phyloP scores from a whole-genome alignment of 176 grass and related monocot genomes.

The Rhipidocladum racemiflorum region DNA sequence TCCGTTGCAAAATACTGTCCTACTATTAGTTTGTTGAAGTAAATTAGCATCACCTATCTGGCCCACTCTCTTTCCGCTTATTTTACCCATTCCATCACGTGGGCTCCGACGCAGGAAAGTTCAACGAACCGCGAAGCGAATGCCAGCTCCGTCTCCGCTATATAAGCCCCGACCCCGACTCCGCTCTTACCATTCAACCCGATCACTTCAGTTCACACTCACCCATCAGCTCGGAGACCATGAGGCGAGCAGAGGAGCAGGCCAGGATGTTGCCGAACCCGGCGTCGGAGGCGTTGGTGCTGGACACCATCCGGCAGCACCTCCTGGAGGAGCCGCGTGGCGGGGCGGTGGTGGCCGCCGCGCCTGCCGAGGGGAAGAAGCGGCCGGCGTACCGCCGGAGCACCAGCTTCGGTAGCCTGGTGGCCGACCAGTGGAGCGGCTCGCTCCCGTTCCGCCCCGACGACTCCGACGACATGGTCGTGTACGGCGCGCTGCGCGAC shows the following conservation, averaged over 20 bases:
- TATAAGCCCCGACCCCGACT: slow-evolving; percentile 32
- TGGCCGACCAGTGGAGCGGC: slow-evolving; percentile 58
- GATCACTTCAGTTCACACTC: slow-evolving; percentile 3
- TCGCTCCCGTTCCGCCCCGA: slow-evolving; percentile 73
- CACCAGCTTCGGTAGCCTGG: slow-evolving; percentile 76
- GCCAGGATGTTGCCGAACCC: slow-evolving; percentile 29
- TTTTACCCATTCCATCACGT: slow-evolving; percentile 51
- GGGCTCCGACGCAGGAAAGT: slow-evolving; percentile 49
- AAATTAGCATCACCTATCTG: not conserved
- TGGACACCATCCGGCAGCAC: slow-evolving; percentile 54
- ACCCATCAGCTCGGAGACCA: not conserved
- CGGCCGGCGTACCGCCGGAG: slow-evolving; percentile 21
- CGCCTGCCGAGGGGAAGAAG: not conserved
- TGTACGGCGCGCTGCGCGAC: slow-evolving; percentile 61
- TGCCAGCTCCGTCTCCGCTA: not conserved
- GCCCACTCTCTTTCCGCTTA: not conserved
- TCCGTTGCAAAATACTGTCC: not conserved
- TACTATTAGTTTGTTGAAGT: not conserved
- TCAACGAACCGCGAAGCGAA: slow-evolving; percentile 50
- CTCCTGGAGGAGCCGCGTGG: slow-evolving; percentile 51
- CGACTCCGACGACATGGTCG: slow-evolving; percentile 92
- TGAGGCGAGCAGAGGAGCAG: not conserved
- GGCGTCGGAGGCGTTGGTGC: slow-evolving; percentile 38
- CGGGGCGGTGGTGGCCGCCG: not conserved
- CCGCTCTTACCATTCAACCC: slow-evolving; percentile 21